phyloP scores from a whole-genome alignment of 2,329 filamentous ascomycete species.

The Bipolaris bicolor region DNA sequence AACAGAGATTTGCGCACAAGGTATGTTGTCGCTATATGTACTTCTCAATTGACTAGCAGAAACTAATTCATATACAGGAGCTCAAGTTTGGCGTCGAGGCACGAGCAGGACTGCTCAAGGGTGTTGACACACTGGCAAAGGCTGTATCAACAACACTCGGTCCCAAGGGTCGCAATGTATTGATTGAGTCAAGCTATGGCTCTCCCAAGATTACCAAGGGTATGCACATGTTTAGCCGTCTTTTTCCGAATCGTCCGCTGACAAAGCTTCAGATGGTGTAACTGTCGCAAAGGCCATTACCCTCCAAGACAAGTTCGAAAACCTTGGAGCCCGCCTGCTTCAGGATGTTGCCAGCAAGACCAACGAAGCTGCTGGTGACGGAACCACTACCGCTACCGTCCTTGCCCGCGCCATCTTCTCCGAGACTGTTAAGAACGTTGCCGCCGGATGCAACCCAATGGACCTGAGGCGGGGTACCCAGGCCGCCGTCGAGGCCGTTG shows the following conservation, averaged over 20 bases:
- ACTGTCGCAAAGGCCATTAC: conserved; percentile 76
- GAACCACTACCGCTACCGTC: conserved; percentile 96
- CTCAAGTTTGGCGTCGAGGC: conserved; percentile 98
- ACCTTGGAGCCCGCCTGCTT: conserved; percentile 93
- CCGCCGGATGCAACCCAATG: conserved; percentile 99
- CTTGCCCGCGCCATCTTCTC: conserved; percentile 98
- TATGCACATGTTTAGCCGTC: conserved; percentile 50
- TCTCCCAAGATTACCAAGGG: conserved; percentile 99
- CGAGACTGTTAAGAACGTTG: conserved; percentile 99
- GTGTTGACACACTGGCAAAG: conserved; percentile 95
- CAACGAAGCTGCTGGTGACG: conserved; percentile 98
- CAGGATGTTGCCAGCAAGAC: conserved; percentile 99
- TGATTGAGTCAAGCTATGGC: conserved; percentile 98
- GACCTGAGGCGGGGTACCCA: conserved; percentile 96
- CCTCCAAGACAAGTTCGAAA: conserved; percentile 99
- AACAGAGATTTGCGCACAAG: conserved; percentile 98
- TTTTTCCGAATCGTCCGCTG: conserved; percentile 14
- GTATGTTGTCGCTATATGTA: conserved; percentile 56
- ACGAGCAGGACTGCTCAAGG: conserved; percentile 84
- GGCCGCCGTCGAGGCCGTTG: conserved; percentile 91
- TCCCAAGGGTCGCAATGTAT: conserved; percentile 96
- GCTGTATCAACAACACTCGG: conserved; percentile 95
- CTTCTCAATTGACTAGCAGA: background rate
- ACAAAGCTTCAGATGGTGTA: conserved; percentile 54
- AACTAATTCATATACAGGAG: conserved; percentile 64